Evolutionary conservation across 139 green algal genomes (phyloP), one percentile per base, ranked within the genome.

Genomic region (Chlamydomonas incerta): DNA sequence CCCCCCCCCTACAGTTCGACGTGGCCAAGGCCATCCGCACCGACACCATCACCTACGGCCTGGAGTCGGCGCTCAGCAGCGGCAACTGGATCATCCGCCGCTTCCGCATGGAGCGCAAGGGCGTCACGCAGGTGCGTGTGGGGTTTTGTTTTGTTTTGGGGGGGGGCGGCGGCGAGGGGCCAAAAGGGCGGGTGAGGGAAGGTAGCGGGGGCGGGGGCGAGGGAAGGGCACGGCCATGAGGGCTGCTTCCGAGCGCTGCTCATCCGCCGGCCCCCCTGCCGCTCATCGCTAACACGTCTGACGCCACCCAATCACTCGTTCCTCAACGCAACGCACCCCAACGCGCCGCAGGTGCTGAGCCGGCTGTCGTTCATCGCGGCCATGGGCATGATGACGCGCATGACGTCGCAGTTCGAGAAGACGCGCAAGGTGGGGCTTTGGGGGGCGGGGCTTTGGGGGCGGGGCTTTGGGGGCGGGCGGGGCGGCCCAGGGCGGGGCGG

Each of bases 21-120:
- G 93, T 98, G 17, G 90, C 92, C 86, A 98, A 99, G 92, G 96
- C 90, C 88, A 98, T 99, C 75, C 91, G 94, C 57, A 95, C 89
- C 60, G 95, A 99, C 89, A 98, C 92, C 76, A 96, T 99, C 88
- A 98, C 93, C 20, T 95, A 97, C 77, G 98, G 97, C 14, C 91
- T 99, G 79, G 98, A 99, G 90, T 92, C 92, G 87, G 95, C 97
- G 72, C 97, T 99, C 72, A 94, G 87, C 72, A 93, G 75, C 26
- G 98, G 98, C 86, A 99, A 99, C 93, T 99, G 98, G 98, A 99
- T 94, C 81, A 98, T 99, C 85, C 98, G 98, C 88, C 94, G 98
- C 33, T 99, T 99, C 89, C 86, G 95, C 41, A 99, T 99, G 97
- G 97, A 99, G 71, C 92, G 97, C 57, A 99, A 99, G 92, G 97